phyloP scores from a whole-genome alignment of 345 rosid genomes.

The Eucalyptus rudis region DNA sequence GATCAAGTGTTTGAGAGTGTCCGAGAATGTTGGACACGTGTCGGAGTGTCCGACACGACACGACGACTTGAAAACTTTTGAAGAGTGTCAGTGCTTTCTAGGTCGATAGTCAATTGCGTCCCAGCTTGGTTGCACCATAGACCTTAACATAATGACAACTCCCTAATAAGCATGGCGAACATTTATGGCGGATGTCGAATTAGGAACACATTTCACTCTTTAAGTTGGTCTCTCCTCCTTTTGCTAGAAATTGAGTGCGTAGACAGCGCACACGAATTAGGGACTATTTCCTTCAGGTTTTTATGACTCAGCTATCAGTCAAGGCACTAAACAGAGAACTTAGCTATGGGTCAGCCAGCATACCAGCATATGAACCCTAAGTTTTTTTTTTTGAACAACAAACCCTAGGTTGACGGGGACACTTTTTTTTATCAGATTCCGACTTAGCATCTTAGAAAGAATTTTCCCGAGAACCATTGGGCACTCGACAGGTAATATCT shows the following conservation, averaged over 20 bases:
- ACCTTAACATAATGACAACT: background rate
- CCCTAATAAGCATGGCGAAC: background rate
- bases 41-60: too few species aligned
- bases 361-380: background rate
- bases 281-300: background rate
- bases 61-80: fast-evolving
- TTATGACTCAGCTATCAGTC: background rate
- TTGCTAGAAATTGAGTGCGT: background rate
- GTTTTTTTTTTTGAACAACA: background rate
- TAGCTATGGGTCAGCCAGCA: background rate
- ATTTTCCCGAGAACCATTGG: background rate
- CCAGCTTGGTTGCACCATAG: background rate
- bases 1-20: too few species aligned
- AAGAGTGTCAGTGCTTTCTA: too few species aligned
- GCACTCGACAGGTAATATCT: background rate
- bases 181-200: background rate
- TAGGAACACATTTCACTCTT: background rate
- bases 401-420: background rate
- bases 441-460: background rate
- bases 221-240: background rate
- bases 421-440: background rate
- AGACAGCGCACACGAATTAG: background rate
- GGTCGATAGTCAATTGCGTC: background rate
- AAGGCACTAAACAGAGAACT: background rate
- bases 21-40: too few species aligned